phyloP scores from a whole-genome alignment of 345 rosid genomes.

The Eucalyptus pauciflora region DNA sequence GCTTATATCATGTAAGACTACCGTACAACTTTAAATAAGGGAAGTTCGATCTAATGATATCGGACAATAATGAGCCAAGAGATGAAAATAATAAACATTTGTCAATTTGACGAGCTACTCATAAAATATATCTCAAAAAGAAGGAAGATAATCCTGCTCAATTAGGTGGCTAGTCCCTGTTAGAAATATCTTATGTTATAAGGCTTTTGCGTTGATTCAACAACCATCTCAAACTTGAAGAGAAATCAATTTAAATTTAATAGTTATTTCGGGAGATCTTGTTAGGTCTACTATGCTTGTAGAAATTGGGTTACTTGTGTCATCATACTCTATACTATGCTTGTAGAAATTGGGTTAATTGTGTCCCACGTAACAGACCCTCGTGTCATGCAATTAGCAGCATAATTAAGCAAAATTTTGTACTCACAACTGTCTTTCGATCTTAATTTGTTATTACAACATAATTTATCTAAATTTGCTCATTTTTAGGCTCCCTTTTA shows the following conservation, averaged over 20 bases:
- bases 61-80: fast-evolving
- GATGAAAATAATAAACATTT: not conserved
- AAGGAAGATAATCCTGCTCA: not conserved
- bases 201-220: not conserved
- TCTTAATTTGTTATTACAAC: not conserved
- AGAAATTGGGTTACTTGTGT: not conserved
- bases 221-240: not conserved
- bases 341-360: not conserved
- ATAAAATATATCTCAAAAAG: not conserved
- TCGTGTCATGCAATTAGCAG: not conserved
- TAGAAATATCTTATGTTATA: not conserved
- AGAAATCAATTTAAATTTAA: not conserved
- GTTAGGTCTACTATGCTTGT: not conserved
- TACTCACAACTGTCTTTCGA: too few species aligned
- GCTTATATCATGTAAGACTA: not conserved
- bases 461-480: too few species aligned
- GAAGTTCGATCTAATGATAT: not conserved
- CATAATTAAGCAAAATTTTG: not conserved
- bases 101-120: not conserved
- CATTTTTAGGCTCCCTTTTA: too few species aligned
- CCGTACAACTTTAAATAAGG: not conserved
- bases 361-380: not conserved
- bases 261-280: not conserved
- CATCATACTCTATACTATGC: not conserved
- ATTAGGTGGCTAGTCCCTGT: not conserved